These are phyloP conservation scores for Candida coleopterorum DNA, from an alignment of 805 yeast genomes.

Conservation along the genomic window DNA sequence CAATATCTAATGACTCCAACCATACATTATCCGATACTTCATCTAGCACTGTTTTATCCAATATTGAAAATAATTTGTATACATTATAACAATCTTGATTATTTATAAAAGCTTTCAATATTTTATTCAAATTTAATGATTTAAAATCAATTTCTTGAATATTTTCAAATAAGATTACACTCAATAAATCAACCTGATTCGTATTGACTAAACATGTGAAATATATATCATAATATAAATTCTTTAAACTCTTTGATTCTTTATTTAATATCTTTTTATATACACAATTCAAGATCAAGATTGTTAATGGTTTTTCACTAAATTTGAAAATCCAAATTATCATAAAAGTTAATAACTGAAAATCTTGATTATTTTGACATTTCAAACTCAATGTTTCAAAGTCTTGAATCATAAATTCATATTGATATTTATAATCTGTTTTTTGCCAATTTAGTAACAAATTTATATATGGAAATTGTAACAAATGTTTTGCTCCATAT, in stretches of 20 bases:
- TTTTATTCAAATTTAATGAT: background rate
- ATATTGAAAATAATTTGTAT: background rate
- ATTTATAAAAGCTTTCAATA: background rate
- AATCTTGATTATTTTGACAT: background rate
- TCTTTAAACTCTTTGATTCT: background rate
- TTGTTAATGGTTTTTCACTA: background rate
- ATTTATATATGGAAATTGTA: background rate
- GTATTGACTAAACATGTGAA: conserved; percentile 1
- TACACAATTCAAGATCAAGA: background rate
- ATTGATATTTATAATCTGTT: background rate
- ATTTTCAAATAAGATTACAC: background rate
- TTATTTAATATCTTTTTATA: background rate
- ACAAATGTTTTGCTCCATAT: no score
- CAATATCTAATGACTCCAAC: conserved; percentile 20
- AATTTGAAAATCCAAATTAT: background rate
- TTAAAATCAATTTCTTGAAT: background rate
- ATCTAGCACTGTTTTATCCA: background rate
- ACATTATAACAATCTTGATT: background rate
- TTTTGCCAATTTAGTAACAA: conserved; percentile 1
- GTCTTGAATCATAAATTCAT: background rate
- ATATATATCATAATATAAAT: background rate
- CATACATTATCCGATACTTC: conserved; percentile 15
- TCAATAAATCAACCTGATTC: background rate
- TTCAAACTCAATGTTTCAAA: background rate
- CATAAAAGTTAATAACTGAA: background rate